A percentile compares a stretch with the other conserved stretches of the same genome.
These are phyloP conservation scores for Pleurotus citrinopileatus DNA, from an alignment of 768 basidiomycete species.

Conservation along the genomic window DNA sequence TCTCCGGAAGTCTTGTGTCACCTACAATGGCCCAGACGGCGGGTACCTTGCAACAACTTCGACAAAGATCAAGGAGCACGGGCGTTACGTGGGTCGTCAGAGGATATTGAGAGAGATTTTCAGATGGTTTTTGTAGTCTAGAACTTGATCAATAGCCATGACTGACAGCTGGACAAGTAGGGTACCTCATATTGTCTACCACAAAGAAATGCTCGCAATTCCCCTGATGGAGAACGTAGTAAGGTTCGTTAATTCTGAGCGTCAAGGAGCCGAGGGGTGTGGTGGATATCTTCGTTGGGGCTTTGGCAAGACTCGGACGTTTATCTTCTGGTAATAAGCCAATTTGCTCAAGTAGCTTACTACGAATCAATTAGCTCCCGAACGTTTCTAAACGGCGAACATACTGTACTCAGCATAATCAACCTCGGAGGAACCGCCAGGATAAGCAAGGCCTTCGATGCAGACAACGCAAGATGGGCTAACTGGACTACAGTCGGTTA, in stretches of 20 bases:
- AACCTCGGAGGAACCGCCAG: slow-evolving; percentile 41
- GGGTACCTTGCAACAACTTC: slow-evolving; percentile 67
- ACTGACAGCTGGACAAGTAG: background rate
- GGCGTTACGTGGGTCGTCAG: slow-evolving; percentile 66
- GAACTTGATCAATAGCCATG: slow-evolving; percentile 4
- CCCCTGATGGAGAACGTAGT: slow-evolving; percentile 79
- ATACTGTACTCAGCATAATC: slow-evolving; percentile 54
- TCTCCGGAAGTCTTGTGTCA: slow-evolving; percentile 75
- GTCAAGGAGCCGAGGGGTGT: slow-evolving; percentile 51
- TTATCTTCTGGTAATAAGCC: slow-evolving; percentile 29
- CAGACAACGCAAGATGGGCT: slow-evolving; percentile 48
- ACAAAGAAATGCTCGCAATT: slow-evolving; percentile 81
- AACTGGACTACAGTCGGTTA: slow-evolving; percentile 10
- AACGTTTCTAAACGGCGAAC: background rate
- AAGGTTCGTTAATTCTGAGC: slow-evolving; percentile 69
- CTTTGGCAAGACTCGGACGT: slow-evolving; percentile 30
- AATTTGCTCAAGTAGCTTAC: slow-evolving; percentile 44
- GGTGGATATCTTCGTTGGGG: slow-evolving; percentile 40
- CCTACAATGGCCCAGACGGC: slow-evolving; percentile 66
- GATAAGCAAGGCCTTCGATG: slow-evolving; percentile 59
- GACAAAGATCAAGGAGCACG: slow-evolving; percentile 57
- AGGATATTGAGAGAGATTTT: slow-evolving; percentile 60
- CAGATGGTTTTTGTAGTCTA: slow-evolving; percentile 59
- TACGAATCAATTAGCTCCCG: slow-evolving; percentile 21
- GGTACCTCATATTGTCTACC: slow-evolving; percentile 69